Percentiles rank a stretch among this genome's conserved stretches.
Evolutionary conservation across 2,329 filamentous ascomycete genomes (phyloP).

Genomic region (Beauveria australis): DNA sequence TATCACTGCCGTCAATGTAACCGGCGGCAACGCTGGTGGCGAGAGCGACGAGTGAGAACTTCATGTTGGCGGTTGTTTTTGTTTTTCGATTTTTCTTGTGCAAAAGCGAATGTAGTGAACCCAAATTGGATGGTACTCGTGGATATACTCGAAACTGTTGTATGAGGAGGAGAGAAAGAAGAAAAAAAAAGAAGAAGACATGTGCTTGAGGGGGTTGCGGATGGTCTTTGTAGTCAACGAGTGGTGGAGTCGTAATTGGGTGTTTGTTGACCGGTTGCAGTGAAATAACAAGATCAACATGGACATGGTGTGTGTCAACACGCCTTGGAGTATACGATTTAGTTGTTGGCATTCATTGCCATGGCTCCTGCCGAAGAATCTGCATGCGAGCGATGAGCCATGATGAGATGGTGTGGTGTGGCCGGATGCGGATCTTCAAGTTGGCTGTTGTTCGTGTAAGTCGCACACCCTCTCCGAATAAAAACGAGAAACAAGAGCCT

Average conservation of each 20-base stretch:
- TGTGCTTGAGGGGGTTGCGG: not conserved
- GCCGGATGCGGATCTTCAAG: no score
- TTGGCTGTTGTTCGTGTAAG: no score
- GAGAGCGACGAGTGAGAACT: conserved; percentile 7
- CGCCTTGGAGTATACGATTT: not conserved
- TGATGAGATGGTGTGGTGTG: no score
- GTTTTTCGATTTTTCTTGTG: not conserved
- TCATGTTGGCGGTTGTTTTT: conserved; percentile 1
- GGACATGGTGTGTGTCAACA: not conserved
- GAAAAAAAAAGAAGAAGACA: not conserved
- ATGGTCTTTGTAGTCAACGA: conserved; percentile 8
- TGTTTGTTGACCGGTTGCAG: not conserved
- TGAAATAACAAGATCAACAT: not conserved
- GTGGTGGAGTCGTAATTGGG: not conserved
- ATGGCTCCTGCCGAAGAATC: no score
- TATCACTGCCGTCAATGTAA: no score
- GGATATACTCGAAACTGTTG: not conserved
- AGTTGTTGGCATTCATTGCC: no score
- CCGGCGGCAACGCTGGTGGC: conserved; percentile 8
- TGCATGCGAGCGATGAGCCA: no score
- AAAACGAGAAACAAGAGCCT: no score
- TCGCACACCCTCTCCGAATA: no score
- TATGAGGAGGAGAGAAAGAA: not conserved
- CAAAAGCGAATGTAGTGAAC: conserved; percentile 6
- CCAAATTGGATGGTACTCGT: conserved; percentile 1